Percentiles rank a stretch among this genome's conserved stretches.
Evolutionary conservation across 2,329 filamentous ascomycete species (phyloP).

Genomic region (Phyllosticta citribraziliensis): DNA sequence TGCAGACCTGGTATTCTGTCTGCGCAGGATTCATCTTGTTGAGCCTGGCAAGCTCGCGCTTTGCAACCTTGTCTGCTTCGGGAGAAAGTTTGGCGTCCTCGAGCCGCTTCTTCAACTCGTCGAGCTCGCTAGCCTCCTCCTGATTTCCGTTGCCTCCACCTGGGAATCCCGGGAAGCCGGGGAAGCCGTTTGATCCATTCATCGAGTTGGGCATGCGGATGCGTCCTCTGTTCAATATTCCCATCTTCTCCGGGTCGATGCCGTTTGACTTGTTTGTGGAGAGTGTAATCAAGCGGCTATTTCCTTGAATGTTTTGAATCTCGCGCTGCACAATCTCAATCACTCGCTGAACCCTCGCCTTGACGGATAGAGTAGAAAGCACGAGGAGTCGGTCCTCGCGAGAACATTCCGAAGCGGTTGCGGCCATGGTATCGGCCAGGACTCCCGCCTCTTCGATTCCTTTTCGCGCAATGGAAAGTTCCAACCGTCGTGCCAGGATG

Average conservation of each 20-base stretch:
- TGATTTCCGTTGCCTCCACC: conserved; percentile 45
- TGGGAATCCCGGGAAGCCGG: conserved; percentile 30
- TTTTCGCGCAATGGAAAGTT: conserved; percentile 78
- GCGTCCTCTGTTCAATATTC: conserved; percentile 15
- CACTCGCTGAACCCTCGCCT: conserved; percentile 68
- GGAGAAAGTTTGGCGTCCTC: conserved; percentile 70
- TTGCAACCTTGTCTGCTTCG: conserved; percentile 83
- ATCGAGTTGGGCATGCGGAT: conserved; percentile 7
- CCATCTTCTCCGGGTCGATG: conserved; percentile 35
- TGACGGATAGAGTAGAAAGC: conserved; percentile 69
- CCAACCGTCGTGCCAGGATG: conserved; percentile 72
- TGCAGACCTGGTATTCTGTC: conserved; percentile 87
- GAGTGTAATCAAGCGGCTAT: conserved; percentile 73
- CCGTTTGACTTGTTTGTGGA: conserved; percentile 46
- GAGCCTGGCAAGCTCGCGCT: conserved; percentile 76
- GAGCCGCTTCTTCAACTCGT: conserved; percentile 82
- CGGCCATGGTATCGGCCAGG: conserved; percentile 92
- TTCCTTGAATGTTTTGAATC: conserved; percentile 74
- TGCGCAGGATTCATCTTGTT: conserved; percentile 95
- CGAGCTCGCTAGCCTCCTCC: conserved; percentile 79
- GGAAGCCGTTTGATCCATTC: conserved; percentile 19
- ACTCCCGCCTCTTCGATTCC: conserved; percentile 71
- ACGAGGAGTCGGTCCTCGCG: conserved; percentile 88
- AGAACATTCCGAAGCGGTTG: conserved; percentile 76
- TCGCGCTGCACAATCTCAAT: conserved; percentile 77